These are phyloP conservation scores for Ephemerocybe angulata DNA, from an alignment of 768 basidiomycete species.

Conservation along the genomic window DNA sequence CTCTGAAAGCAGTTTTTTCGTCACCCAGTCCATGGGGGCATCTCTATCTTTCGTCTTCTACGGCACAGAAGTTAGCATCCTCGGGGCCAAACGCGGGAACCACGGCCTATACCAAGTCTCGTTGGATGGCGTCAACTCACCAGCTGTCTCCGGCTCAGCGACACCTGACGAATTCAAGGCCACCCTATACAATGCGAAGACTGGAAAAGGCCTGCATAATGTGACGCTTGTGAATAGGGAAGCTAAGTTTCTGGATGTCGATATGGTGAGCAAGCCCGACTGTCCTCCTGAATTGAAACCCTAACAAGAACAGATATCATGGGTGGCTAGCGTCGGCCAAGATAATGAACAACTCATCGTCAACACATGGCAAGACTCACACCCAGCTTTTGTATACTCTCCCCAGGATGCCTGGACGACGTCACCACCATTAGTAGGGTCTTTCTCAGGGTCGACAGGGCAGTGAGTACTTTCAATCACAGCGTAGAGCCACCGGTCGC, in stretches of 20 bases:
- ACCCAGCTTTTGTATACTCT: slow-evolving; percentile 36
- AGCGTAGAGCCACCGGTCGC: neutral
- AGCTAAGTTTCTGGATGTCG: slow-evolving; percentile 16
- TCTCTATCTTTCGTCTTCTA: slow-evolving; percentile 32
- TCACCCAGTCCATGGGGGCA: slow-evolving; percentile 26
- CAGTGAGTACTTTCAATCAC: slow-evolving; percentile 28
- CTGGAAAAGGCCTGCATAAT: slow-evolving; percentile 12
- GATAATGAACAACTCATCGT: slow-evolving; percentile 18
- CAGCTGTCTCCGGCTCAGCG: slow-evolving; percentile 6
- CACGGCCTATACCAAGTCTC: slow-evolving; percentile 29
- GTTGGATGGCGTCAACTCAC: slow-evolving; percentile 13
- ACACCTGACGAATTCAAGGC: slow-evolving; percentile 12
- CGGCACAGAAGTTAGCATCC: slow-evolving; percentile 36
- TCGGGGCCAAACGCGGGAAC: slow-evolving; percentile 35
- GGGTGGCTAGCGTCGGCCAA: slow-evolving; percentile 15
- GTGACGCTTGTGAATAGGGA: slow-evolving; percentile 14
- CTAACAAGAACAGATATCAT: slow-evolving; percentile 10
- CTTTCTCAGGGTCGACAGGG: slow-evolving; percentile 40
- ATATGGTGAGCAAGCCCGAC: slow-evolving; percentile 21
- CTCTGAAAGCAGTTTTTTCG: slow-evolving; percentile 14
- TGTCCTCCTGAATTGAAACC: neutral
- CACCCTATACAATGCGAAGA: slow-evolving; percentile 6
- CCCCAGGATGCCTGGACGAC: slow-evolving; percentile 31
- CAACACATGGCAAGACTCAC: slow-evolving; percentile 27
- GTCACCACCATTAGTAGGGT: slow-evolving; percentile 23